phyloP scores from a whole-genome alignment of 371 early-diverging fungal genomes.

The Syncephalastrum racemosum region DNA sequence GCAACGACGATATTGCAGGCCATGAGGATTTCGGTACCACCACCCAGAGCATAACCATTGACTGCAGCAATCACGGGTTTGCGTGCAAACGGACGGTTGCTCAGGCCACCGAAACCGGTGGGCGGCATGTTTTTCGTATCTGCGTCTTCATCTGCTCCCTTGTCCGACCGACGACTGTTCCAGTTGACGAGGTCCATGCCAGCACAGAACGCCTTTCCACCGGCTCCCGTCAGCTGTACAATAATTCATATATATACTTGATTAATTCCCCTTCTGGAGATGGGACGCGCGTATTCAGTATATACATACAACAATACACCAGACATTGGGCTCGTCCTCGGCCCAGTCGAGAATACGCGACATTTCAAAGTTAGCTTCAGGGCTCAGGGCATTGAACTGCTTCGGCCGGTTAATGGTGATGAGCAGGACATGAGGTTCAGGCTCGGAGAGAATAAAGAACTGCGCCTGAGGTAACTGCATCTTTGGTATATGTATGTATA shows the following conservation, averaged over 20 bases:
- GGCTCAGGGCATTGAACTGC: slow-evolving; percentile 41
- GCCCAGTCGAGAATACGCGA: slow-evolving; percentile 42
- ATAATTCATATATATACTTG: neutral
- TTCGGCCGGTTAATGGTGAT: slow-evolving; percentile 50
- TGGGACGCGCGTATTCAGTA: neutral
- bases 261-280: neutral
- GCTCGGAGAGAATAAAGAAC: slow-evolving; percentile 30
- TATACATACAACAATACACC: slow-evolving; percentile 45
- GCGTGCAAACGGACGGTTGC: slow-evolving; percentile 33
- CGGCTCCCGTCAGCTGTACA: slow-evolving; percentile 47
- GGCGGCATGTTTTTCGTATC: slow-evolving; percentile 22
- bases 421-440: slow-evolving; percentile 40
- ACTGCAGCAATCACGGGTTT: slow-evolving; percentile 58
- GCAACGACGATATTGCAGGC: slow-evolving; percentile 52
- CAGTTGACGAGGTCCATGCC: slow-evolving; percentile 51
- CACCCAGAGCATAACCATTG: slow-evolving; percentile 50
- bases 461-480: slow-evolving; percentile 36
- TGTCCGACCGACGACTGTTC: slow-evolving; percentile 16
- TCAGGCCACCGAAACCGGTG: slow-evolving; percentile 49
- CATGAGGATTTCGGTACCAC: slow-evolving; percentile 47
- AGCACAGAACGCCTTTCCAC: slow-evolving; percentile 47
- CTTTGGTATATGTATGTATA: neutral
- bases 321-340: slow-evolving; percentile 40
- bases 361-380: slow-evolving; percentile 46
- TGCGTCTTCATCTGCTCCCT: slow-evolving; percentile 1